Conservation (phyloP, 1,139 yeast species). For the Lodderomyces metapsilosis region DNA sequence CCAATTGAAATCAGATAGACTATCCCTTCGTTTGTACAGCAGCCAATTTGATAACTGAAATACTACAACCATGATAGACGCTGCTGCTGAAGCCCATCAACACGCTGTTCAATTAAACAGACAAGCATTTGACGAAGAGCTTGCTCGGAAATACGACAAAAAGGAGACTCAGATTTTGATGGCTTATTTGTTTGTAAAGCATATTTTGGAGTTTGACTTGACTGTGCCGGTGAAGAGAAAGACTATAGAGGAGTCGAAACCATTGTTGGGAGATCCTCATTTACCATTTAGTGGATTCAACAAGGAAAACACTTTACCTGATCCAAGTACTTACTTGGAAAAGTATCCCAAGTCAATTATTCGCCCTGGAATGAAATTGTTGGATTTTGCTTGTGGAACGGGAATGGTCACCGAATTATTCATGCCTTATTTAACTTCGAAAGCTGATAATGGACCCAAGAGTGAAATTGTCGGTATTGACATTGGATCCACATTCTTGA, state of each 20-base stretch:
- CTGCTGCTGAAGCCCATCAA: constrained; percentile 13
- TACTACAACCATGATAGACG: no score
- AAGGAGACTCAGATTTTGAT: constrained; percentile 18
- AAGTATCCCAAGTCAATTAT: constrained; percentile 18
- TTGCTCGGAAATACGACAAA: constrained; percentile 25
- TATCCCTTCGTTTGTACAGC: no score
- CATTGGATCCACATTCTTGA: constrained; percentile 30
- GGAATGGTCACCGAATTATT: constrained; percentile 34
- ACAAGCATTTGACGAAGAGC: constrained; percentile 19
- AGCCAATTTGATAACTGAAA: no score
- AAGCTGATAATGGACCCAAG: constrained; percentile 5
- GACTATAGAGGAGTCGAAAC: constrained; percentile 15
- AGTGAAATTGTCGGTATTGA: constrained; percentile 36
- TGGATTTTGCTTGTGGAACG: constrained; percentile 50
- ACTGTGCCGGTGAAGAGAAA: constrained; percentile 13
- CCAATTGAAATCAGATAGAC: no score
- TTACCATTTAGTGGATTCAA: constrained; percentile 16
- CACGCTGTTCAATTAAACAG: constrained; percentile 27
- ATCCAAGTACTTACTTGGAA: constrained; percentile 11
- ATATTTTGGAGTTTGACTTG: constrained; percentile 22
- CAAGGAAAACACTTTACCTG: constrained; percentile 15
- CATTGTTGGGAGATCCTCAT: constrained; percentile 19
- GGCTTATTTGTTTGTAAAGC: constrained; percentile 21
- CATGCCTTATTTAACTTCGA: constrained; percentile 24
- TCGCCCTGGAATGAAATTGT: constrained; percentile 26